A percentile compares a stretch with the other conserved stretches of the same genome.
Conservation (phyloP, 345 rosid genomes). For the Rhodamnia argentea region DNA sequence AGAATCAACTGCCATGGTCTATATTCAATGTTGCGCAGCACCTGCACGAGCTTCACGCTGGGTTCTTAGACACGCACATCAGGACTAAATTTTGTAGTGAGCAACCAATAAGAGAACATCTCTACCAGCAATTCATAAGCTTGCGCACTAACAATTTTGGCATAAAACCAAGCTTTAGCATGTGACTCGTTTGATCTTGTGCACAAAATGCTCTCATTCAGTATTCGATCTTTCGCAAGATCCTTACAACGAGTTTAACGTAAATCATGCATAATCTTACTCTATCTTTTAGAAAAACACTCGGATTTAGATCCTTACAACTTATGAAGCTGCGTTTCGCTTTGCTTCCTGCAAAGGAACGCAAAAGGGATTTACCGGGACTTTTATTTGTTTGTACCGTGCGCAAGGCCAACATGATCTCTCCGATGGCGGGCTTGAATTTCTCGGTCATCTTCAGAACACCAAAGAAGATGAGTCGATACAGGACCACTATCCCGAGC, state of each 20-base stretch:
- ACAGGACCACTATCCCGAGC: slow-evolving; percentile 25
- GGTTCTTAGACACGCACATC: neutral
- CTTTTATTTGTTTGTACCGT: neutral
- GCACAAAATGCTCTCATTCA: neutral
- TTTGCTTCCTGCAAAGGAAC: neutral
- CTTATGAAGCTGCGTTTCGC: neutral
- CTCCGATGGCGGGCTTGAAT: slow-evolving; percentile 6
- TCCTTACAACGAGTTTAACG: neutral
- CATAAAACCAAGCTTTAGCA: neutral
- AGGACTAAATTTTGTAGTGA: neutral
- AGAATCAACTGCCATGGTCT: neutral
- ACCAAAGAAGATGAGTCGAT: slow-evolving; percentile 22
- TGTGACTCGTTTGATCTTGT: neutral
- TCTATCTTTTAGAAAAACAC: neutral
- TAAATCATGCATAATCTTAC: neutral
- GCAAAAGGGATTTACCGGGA: neutral
- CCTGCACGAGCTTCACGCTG: neutral
- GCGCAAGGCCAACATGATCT: neutral
- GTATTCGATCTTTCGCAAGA: neutral
- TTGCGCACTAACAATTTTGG: neutral
- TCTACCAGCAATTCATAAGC: neutral
- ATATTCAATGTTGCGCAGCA: neutral
- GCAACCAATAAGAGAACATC: neutral
- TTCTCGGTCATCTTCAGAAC: slow-evolving; percentile 19
- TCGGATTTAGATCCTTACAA: neutral